These are phyloP conservation scores for Pseudonectria buxi DNA, from an alignment of 2,329 filamentous ascomycete genomes.

Conservation along the genomic window DNA sequence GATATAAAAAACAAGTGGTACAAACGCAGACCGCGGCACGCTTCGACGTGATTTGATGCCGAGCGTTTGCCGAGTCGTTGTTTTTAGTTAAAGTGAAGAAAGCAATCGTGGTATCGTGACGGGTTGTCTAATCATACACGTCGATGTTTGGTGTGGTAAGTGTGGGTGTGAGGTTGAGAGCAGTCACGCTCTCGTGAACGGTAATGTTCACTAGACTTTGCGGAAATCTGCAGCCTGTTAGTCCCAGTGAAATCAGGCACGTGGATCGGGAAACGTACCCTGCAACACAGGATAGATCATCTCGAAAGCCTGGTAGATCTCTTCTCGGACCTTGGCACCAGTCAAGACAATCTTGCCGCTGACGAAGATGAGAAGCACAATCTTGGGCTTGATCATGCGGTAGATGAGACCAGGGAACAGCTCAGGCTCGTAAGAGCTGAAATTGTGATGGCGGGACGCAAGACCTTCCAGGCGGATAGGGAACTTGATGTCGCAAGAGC, in stretches of 20 bases:
- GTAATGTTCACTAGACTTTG: slow-evolving; percentile 39
- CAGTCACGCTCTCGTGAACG: slow-evolving; percentile 4
- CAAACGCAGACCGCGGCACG: slow-evolving; percentile 22
- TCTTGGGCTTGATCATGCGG: slow-evolving; percentile 99
- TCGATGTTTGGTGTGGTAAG: slow-evolving; percentile 11
- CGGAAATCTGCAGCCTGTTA: slow-evolving; percentile 42
- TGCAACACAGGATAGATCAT: slow-evolving; percentile 95
- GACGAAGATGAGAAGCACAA: slow-evolving; percentile 95
- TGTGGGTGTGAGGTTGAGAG: slow-evolving; percentile 11
- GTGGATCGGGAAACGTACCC: slow-evolving; percentile 45
- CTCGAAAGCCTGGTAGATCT: slow-evolving; percentile 95
- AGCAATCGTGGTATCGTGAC: slow-evolving; percentile 43
- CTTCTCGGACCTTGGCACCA: slow-evolving; percentile 94
- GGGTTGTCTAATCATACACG: slow-evolving; percentile 37
- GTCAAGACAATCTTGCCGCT: slow-evolving; percentile 97
- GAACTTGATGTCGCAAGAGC: slow-evolving; percentile 98
- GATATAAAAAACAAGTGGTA: slow-evolving; percentile 31
- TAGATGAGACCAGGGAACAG: slow-evolving; percentile 99
- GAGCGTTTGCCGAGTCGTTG: slow-evolving; percentile 4
- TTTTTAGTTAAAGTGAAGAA: slow-evolving; percentile 18
- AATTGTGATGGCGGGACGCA: slow-evolving; percentile 96
- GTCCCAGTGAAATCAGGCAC: neutral
- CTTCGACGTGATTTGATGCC: slow-evolving; percentile 15
- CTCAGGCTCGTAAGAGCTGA: slow-evolving; percentile 98
- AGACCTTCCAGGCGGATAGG: slow-evolving; percentile 94